A percentile compares a stretch with the other conserved stretches of the same genome.
These are phyloP conservation scores for Coelastrella sp. DNA, from an alignment of 139 green algal species.

Conservation along the genomic window DNA sequence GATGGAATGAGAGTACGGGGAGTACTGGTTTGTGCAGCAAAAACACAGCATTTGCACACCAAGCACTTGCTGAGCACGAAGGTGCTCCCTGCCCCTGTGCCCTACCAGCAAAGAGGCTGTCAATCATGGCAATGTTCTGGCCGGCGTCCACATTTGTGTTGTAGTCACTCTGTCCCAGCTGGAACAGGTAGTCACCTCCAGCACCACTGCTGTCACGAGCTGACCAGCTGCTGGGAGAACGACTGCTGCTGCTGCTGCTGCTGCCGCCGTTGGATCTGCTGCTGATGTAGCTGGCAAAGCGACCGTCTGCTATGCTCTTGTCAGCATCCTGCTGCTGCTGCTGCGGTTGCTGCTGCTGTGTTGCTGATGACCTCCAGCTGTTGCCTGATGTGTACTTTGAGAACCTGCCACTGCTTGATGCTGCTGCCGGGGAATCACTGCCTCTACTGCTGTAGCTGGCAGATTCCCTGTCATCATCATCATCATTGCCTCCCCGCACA, in stretches of 20 bases:
- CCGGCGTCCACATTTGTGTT: conserved; percentile 57
- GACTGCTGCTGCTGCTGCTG: conserved; percentile 29
- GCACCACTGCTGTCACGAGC: conserved; percentile 54
- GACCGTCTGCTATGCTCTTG: neutral
- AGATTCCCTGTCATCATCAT: neutral
- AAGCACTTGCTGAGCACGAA: neutral
- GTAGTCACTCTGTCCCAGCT: conserved; percentile 58
- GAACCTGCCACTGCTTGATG: neutral
- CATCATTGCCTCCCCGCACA: neutral
- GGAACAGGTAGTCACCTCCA: conserved; percentile 68
- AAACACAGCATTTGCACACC: no score
- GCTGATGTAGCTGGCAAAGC: neutral
- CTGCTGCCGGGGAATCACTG: neutral
- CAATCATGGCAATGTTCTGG: conserved; percentile 71
- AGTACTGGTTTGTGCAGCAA: no score
- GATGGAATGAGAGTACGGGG: no score
- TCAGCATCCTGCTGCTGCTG: neutral
- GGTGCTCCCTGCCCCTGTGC: neutral
- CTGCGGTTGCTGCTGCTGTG: conserved; percentile 24
- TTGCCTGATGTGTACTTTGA: conserved; percentile 9
- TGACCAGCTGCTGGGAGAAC: conserved; percentile 65
- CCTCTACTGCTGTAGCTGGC: conserved; percentile 20
- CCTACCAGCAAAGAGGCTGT: conserved; percentile 70
- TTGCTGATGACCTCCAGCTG: conserved; percentile 16
- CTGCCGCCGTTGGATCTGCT: neutral